Evolutionary conservation across 768 basidiomycete species (phyloP).

Genomic region (Lactarius psammicola): DNA sequence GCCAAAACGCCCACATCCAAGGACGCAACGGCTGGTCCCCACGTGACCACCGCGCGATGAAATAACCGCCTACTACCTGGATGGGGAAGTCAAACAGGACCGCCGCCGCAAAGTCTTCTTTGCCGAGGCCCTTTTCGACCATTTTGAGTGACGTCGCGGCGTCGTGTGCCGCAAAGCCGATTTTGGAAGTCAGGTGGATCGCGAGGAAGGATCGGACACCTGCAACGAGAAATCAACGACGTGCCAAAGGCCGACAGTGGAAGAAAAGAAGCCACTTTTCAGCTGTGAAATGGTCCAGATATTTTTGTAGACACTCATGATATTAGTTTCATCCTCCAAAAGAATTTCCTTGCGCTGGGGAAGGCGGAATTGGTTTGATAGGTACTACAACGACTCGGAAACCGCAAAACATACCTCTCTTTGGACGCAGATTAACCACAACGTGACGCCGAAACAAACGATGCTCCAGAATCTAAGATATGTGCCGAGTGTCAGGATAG

Average conservation of each 20-base stretch:
- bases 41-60: constrained; percentile 87
- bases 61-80: constrained; percentile 91
- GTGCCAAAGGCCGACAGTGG: not conserved
- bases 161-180: constrained; percentile 94
- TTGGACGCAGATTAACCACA: constrained; percentile 85
- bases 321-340: constrained; percentile 82
- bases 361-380: not conserved
- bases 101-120: constrained; percentile 91
- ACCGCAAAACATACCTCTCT: constrained; percentile 66
- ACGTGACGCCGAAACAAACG: constrained; percentile 77
- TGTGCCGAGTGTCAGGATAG: constrained; percentile 63
- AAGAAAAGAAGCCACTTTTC: constrained; percentile 61
- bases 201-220: constrained; percentile 87
- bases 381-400: not conserved
- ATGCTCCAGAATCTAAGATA: constrained; percentile 88
- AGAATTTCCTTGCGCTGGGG: constrained; percentile 69
- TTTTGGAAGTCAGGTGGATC: constrained; percentile 87
- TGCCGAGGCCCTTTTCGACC: constrained; percentile 93
- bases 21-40: constrained; percentile 77
- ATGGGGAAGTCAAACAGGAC: constrained; percentile 97
- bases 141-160: constrained; percentile 88
- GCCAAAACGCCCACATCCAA: constrained; percentile 93
- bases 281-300: constrained; percentile 94
- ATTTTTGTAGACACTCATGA: constrained; percentile 84
- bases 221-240: constrained; percentile 36